phyloP scores from a whole-genome alignment of 192 early-diverging fungal genomes.

The Haplosporangium gracile region DNA sequence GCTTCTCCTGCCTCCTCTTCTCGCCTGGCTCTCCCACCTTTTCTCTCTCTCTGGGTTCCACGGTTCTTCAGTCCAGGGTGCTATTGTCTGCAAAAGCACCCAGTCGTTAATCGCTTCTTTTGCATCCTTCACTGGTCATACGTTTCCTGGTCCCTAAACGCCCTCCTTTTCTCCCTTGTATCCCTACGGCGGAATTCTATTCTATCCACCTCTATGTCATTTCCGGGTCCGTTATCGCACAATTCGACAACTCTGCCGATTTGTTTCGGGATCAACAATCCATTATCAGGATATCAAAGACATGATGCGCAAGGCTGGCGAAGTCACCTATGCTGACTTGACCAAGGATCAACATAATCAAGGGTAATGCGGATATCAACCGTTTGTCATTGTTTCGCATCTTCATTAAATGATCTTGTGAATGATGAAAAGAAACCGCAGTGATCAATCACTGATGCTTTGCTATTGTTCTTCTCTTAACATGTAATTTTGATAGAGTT shows the following conservation, averaged over 20 bases:
- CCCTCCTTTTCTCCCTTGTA: not conserved
- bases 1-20: not conserved
- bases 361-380: conserved; percentile 67
- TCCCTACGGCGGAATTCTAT: not conserved
- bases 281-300: conserved; percentile 91
- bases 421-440: conserved; percentile 2
- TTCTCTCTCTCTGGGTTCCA: not conserved
- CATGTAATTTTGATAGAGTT: conserved; percentile 63
- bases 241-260: not conserved
- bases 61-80: not conserved
- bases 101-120: not conserved
- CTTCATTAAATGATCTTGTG: conserved; percentile 1
- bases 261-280: not conserved
- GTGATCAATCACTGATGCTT: not conserved
- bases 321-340: conserved; percentile 93
- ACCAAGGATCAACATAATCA: conserved; percentile 84
- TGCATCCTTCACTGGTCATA: not conserved
- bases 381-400: not conserved
- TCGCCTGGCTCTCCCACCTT: not conserved
- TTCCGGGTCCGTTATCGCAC: not conserved
- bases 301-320: conserved; percentile 92
- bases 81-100: not conserved
- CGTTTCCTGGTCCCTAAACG: not conserved
- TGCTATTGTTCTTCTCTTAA: not conserved
- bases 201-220: conserved; percentile 1